Evolutionary conservation across 495 filamentous ascomycete species (phyloP), one percentile per base, ranked within the genome.

Genomic region (Chaetomium fimeti): DNA sequence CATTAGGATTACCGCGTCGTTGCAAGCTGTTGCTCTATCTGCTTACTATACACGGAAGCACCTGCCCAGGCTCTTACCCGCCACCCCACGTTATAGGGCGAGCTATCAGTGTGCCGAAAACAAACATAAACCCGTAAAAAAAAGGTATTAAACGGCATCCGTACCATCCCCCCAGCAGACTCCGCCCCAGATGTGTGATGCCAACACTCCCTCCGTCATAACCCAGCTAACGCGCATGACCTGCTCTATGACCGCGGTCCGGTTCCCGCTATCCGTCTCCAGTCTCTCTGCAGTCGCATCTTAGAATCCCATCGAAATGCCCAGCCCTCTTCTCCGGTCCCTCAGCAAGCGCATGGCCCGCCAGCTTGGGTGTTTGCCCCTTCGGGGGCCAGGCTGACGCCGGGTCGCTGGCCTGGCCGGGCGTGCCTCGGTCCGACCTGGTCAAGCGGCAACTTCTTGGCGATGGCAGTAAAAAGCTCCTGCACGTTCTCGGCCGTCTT

Each of bases 401-500:
- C 91, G 55, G 88, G 88, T 72, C 91, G 83, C 65, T 87, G 88
- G 63, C 88, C 88, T 36, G 88, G 82, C 65, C 93, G 83, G 67
- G 90, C 79, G 71, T 90, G 90, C 70, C 93, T 86, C 32, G 92
- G 91, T 18, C 92, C 93, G 55, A 87, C 93, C 75, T 97, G 94
- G 68, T 98, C 94, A 63, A 98, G 87, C 29, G 94, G 94, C 62
- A 98, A 81, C 77, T 96, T 97, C 89, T 90, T 93, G 43, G 94
- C 94, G 68, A 98, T 98, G 20, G 91, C 91, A n/a, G 93, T 97
- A 79, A 98, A 98, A 40, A 98, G 79, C 65, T 98, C 93, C 69
- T 88, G 84, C 49, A 98, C 94, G 72, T 98, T 98, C 74, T 93
- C 92, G 29, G 91, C 88, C 24, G 94, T 95, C 82, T 98, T 98